phyloP scores from a whole-genome alignment of 257 asterid genomes.

The Penstemon newberryi region DNA sequence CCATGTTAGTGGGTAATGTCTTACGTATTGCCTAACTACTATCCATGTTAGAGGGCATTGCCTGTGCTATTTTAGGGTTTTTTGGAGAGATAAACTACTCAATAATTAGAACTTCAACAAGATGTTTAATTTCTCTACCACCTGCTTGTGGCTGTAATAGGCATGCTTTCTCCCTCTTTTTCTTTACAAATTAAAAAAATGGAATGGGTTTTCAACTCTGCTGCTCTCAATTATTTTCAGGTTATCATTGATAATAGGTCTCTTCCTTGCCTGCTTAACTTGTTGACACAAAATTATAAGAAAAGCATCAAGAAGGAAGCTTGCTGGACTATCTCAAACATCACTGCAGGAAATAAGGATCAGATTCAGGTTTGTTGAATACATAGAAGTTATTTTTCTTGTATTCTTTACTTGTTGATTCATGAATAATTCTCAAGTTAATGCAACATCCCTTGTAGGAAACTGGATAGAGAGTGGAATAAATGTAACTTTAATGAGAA shows the following conservation, averaged over 20 bases:
- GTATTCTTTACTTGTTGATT: neutral
- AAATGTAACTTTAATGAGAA: neutral
- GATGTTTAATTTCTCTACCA: neutral
- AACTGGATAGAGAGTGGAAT: neutral
- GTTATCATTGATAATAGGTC: slow-evolving; percentile 46
- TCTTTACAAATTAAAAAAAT: too few relatives aligned
- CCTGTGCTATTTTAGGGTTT: neutral
- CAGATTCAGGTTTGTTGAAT: slow-evolving; percentile 43
- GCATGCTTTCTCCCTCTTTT: neutral
- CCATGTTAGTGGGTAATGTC: neutral
- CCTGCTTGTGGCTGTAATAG: neutral
- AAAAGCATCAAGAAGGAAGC: slow-evolving; percentile 58
- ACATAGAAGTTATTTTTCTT: slow-evolving; percentile 5
- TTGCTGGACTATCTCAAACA: slow-evolving; percentile 57
- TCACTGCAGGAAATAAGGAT: slow-evolving; percentile 53
- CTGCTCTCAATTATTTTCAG: slow-evolving; percentile 31
- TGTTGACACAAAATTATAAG: slow-evolving; percentile 51
- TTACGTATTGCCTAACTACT: too few relatives aligned
- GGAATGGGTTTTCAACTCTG: slow-evolving; percentile 3
- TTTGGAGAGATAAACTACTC: neutral
- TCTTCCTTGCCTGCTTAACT: slow-evolving; percentile 48
- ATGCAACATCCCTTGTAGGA: slow-evolving; percentile 3
- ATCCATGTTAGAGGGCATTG: too few relatives aligned
- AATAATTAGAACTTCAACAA: neutral
- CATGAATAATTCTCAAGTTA: slow-evolving; percentile 7